phyloP scores from a whole-genome alignment of 1,139 yeast species.

The Yamadazyma jaroonii region DNA sequence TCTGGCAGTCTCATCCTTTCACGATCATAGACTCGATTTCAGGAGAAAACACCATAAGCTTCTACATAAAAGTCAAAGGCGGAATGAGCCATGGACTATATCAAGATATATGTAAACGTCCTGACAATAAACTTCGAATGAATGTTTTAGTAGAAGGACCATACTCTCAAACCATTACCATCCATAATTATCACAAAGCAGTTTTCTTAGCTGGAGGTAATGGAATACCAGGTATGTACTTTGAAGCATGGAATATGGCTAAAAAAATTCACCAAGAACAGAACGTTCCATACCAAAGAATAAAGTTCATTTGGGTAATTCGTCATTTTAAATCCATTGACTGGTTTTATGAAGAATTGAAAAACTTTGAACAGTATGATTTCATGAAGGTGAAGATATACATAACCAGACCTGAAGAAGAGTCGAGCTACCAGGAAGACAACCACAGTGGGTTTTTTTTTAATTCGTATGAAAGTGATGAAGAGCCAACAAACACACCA shows the following conservation, averaged over 20 bases:
- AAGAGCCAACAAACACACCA: not conserved
- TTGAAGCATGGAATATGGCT: conserved; percentile 17
- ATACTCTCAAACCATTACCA: conserved; percentile 30
- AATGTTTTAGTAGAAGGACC: conserved; percentile 37
- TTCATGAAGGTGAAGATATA: conserved; percentile 21
- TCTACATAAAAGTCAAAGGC: conserved; percentile 29
- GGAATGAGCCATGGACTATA: conserved; percentile 30
- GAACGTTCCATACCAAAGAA: conserved; percentile 11
- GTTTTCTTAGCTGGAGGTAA: conserved; percentile 38
- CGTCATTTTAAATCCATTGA: conserved; percentile 35
- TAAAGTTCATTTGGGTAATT: conserved; percentile 42
- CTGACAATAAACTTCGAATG: conserved; percentile 22
- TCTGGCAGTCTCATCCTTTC: conserved; percentile 38
- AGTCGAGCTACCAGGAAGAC: not conserved
- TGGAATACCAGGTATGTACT: conserved; percentile 42
- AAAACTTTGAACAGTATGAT: conserved; percentile 20
- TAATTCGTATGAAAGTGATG: not conserved
- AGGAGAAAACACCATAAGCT: conserved; percentile 19
- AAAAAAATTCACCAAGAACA: conserved; percentile 9
- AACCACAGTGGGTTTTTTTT: not conserved
- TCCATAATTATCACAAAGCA: conserved; percentile 25
- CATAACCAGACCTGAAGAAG: conserved; percentile 18
- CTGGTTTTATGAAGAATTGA: conserved; percentile 49
- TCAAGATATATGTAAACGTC: conserved; percentile 22
- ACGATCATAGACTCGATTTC: conserved; percentile 24